Base-by-base conservation (phyloP, 352 stramenopile genomes). In the Globisporangium recalcitrans region DNA sequence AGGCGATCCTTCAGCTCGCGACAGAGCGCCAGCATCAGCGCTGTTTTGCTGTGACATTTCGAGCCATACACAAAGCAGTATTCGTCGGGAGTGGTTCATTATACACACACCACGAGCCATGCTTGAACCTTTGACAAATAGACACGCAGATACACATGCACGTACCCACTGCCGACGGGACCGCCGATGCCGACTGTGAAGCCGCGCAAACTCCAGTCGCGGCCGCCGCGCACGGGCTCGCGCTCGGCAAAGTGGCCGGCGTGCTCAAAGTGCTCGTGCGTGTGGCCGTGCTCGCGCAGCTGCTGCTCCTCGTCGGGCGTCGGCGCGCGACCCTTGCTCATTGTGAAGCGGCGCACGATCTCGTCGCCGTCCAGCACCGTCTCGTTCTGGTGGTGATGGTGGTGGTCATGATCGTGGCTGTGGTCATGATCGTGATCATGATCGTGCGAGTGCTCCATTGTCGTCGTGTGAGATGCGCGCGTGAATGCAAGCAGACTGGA, bases 141-240 rank as follows among this genome's bases (percentile, higher is more conserved):
- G n/a, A n/a, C n/a, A n/a, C n/a, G n/a, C n/a, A n/a, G n/a, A n/a
- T n/a, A n/a, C n/a, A n/a, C n/a, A 49, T 7, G 11, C 6, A 55
- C 65, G 58, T 64, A 84, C 75, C 75, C 85, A 63, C 85, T 94
- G 40, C 97, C 96, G 11, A 99, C 96, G 4, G 96, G 96, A 4
- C 97, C 97, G 21, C 96, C 97, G 64, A 99, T 98, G 46, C 97
- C 97, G 5, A 99, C 72, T 2, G 96, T 98, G 71, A 98, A 98
- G 4, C 83, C 91, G 29, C 96, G 88, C 65, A 93, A 67, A 24
- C 62, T 55, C 67, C 80, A 97, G 70, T 97, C 81, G 59, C 90
- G 86, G 11, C 78, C 68, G 22, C 63, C 22, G 29, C 73, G 73
- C 60, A 62, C 59, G 31, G 66, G 66, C 40, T 95, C 88, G 57